Base-by-base conservation (phyloP, 2,329 filamentous ascomycete species). In the Microdochium trichocladiopsis region DNA sequence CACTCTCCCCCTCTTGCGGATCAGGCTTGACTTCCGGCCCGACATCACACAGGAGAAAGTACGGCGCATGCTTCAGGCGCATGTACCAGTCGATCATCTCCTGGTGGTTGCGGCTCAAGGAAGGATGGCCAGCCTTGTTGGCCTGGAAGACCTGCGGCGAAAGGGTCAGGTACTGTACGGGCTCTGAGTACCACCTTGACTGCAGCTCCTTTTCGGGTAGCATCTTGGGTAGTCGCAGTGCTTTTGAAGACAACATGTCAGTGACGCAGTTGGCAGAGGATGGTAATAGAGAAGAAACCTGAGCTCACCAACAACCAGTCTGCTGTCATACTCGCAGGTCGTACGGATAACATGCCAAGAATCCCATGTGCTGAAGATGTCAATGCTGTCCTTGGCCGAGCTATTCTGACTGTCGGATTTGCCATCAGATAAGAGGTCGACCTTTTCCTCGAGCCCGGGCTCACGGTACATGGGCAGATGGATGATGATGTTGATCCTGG, bases 341-440 rank as follows among this genome's bases (percentile, higher is more conserved):
- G 85, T 86, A 51, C 94, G 82, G 62, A 99, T 87, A 22, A 86
- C 78, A 66, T 99, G 87, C 94, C 94, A 99, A 1, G 88, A 86
- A 69, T 97, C 92, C 95, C 95, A 99, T 2, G 86, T 79, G 51
- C 85, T 85, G 68, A 90, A 94, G 1, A 88, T 68, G 61, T 93
- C 87, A 55, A 86, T 72, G 22, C 83, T 77, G 28, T 74, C 58
- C 10, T 62, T 54, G 4, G 59, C 59, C 16, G 55, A 55, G 24
- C 66, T 66, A 37, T 75, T 66, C 10, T 69, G 56, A 25, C 67
- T 55, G 49, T 68, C 60, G 66, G 81, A 77, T 11, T 68, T 56
- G 25, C 67, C 55, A 49, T 68, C 60, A 66, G 81, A 77, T 12
- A 88, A 70, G 33, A 77, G 75, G n/a, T 75, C 70, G 22, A 70